Conservation (phyloP, 331 rosid genomes). For the Pyrus hybrid region DNA sequence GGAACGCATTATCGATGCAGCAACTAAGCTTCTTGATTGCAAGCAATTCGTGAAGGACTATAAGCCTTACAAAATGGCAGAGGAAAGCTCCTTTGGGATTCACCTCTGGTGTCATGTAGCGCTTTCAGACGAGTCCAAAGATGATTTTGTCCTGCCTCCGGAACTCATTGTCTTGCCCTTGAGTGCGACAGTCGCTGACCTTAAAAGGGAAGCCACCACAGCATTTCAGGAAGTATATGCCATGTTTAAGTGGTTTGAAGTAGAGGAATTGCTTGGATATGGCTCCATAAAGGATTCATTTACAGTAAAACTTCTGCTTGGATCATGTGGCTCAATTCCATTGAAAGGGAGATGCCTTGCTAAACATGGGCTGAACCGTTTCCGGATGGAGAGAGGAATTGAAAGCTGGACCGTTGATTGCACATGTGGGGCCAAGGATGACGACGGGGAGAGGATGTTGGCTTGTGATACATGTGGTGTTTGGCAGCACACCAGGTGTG, state of each 20-base stretch:
- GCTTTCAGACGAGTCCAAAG: conserved; percentile 47
- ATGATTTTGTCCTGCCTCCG: conserved; percentile 45
- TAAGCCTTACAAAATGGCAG: conserved; percentile 8
- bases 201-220: conserved; percentile 33
- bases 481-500: conserved; percentile 74
- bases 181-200: conserved; percentile 48
- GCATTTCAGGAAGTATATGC: conserved; percentile 63
- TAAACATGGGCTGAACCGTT: conserved; percentile 45
- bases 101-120: conserved; percentile 57
- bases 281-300: conserved; percentile 38
- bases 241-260: conserved; percentile 58
- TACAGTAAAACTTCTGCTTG: conserved; percentile 41
- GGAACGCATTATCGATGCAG: conserved; percentile 40
- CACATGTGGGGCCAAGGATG: conserved; percentile 66
- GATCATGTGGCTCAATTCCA: conserved; percentile 34
- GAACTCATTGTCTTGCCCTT: conserved; percentile 52
- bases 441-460: conserved; percentile 73
- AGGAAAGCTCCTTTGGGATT: conserved; percentile 13
- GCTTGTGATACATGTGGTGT: conserved; percentile 72
- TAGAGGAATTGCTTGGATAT: conserved; percentile 36
- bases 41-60: conserved; percentile 69
- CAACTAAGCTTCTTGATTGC: conserved; percentile 65
- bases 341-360: conserved; percentile 44
- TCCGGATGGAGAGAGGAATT: conserved; percentile 61
- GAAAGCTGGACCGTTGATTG: conserved; percentile 72